Evolutionary conservation across 2,329 filamentous ascomycete species (phyloP), one percentile per base, ranked within the genome.

Genomic region (Hymenoscyphus fraxineus): DNA sequence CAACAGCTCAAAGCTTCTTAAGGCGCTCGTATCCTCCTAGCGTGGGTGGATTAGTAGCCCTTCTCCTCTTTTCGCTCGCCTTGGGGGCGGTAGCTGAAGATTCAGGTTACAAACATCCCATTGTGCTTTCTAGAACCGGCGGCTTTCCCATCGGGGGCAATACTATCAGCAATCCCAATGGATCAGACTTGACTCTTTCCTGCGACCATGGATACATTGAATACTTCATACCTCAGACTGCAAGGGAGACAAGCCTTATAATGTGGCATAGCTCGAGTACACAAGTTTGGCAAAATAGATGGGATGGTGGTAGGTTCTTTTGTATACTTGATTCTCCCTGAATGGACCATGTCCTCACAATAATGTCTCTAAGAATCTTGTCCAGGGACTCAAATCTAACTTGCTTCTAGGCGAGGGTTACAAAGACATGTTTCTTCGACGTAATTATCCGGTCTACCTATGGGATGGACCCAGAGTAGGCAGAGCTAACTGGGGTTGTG

Each of bases 171-270:
- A 58, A 58, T 39, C 62, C 58, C 2, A 60, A 40, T 6, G 39
- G 38, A 16, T 55, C 63, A 15, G 58, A 57, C 38, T 31, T 63
- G 32, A 65, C 62, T 12, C 62, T 68, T 7, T 65, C 64, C 9
- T 68, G 64, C 38, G 64, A 68, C 44, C 66, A 66, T 35, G 64
- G 66, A 6, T 66, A 66, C 58, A 57, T 68, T 3, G 66, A 68
- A 58, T 66, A 68, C 55, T 68, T 68, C 38, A 47, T 63, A 13
- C 64, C 66, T 2, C 60, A 44, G 58, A 64, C 61, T 6, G 64
- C 66, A 6, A 58, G 66, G 9, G 15, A 44, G 15, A 61, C 64
- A n/a, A 62, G 58, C 22, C 62, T 68, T 13, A 57, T 68, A 6
- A 66, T 65, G 65, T 67, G 65, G 67, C 64, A 68, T 47, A 44